phyloP scores from a whole-genome alignment of 2,329 filamentous ascomycete species.

The Alternaria infectoria region DNA sequence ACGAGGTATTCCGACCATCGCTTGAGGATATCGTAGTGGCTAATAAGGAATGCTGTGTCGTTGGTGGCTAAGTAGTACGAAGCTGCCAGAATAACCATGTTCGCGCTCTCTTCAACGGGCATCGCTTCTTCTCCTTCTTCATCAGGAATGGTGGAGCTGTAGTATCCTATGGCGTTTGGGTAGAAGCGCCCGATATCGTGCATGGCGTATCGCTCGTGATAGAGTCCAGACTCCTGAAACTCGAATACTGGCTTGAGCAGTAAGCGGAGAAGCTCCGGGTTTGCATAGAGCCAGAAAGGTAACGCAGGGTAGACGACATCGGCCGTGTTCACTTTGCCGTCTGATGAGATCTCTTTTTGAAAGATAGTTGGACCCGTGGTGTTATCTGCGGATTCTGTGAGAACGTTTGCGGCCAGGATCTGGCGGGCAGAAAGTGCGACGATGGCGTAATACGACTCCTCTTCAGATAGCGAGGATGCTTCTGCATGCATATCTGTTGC shows the following conservation, averaged over 20 bases:
- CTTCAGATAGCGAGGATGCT: neutral
- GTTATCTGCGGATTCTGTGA: neutral
- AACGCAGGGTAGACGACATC: neutral
- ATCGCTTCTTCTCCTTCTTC: neutral
- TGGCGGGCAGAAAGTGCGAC: neutral
- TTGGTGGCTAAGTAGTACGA: neutral
- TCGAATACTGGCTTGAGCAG: neutral
- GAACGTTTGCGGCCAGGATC: neutral
- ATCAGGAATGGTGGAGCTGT: neutral
- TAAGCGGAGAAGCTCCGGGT: constrained; percentile 2
- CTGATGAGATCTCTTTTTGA: neutral
- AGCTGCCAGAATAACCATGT: neutral
- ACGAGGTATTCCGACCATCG: neutral
- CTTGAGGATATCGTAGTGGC: neutral
- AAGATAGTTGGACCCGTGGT: neutral
- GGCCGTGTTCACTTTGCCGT: neutral
- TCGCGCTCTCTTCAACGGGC: neutral
- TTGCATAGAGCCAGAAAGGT: neutral
- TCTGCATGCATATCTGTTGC: neutral
- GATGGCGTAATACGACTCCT: neutral
- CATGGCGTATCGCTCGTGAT: neutral
- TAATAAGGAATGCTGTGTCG: neutral
- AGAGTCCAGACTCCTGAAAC: neutral
- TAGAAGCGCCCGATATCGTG: neutral
- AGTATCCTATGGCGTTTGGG: neutral